Percentiles rank a stretch among this genome's conserved stretches.
These are phyloP conservation scores for Neoarthrinium moseri DNA, from an alignment of 2,329 filamentous ascomycete species.

Conservation along the genomic window DNA sequence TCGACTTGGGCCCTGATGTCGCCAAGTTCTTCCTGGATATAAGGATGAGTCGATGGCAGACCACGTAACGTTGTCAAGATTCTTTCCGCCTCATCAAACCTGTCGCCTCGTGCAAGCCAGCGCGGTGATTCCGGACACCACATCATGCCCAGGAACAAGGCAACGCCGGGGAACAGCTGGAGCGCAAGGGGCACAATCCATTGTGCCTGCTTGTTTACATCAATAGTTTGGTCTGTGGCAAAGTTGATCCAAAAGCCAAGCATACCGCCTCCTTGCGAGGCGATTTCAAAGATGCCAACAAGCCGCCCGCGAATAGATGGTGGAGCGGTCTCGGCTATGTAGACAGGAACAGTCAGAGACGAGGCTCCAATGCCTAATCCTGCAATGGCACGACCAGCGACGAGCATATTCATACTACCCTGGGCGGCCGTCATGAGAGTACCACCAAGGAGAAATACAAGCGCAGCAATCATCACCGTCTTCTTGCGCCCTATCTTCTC, in stretches of 20 bases:
- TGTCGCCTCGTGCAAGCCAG: too few relatives aligned
- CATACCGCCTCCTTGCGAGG: not conserved
- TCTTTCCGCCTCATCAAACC: too few relatives aligned
- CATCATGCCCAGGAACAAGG: constrained; percentile 19
- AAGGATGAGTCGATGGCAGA: too few relatives aligned
- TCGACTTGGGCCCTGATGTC: too few relatives aligned
- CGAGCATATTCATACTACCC: constrained; percentile 23
- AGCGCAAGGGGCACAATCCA: constrained; percentile 27
- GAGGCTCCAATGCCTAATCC: constrained; percentile 18
- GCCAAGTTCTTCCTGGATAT: too few relatives aligned
- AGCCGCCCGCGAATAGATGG: constrained; percentile 22
- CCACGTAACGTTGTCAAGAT: too few relatives aligned
- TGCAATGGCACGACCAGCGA: constrained; percentile 24
- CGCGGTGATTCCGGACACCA: not conserved
- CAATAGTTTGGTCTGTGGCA: too few relatives aligned
- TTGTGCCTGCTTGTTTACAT: too few relatives aligned
- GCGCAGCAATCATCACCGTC: constrained; percentile 14
- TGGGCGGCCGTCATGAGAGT: constrained; percentile 21
- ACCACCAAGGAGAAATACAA: constrained; percentile 17
- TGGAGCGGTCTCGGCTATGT: constrained; percentile 24
- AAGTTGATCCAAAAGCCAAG: constrained; percentile 34
- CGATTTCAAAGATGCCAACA: constrained; percentile 44
- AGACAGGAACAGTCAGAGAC: constrained; percentile 21
- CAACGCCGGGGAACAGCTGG: constrained; percentile 21
- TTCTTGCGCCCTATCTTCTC: constrained; percentile 28